These are phyloP conservation scores for Babesia gibsoni DNA, from an alignment of 169 alveolate genomes.

Conservation along the genomic window DNA sequence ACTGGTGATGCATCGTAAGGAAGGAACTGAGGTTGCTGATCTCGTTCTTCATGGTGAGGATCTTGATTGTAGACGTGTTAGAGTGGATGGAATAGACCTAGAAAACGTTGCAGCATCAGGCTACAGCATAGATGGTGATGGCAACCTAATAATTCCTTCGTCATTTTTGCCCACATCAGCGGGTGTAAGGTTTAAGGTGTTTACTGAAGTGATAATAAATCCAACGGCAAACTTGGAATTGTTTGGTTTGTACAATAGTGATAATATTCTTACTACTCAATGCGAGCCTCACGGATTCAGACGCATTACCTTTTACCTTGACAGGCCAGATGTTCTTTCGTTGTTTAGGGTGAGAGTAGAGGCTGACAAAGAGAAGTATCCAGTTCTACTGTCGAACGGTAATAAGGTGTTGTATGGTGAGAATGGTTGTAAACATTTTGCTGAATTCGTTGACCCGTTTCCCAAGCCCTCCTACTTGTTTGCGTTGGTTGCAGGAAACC, in stretches of 20 bases:
- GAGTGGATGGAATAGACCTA: conserved; percentile 71
- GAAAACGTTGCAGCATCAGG: conserved; percentile 64
- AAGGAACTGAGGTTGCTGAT: conserved; percentile 72
- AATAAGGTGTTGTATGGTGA: conserved; percentile 77
- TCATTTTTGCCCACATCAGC: conserved; percentile 63
- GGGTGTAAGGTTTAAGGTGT: conserved; percentile 55
- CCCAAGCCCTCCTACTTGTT: conserved; percentile 89
- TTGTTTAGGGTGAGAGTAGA: conserved; percentile 77
- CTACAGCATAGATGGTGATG: conserved; percentile 71
- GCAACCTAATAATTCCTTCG: conserved; percentile 67
- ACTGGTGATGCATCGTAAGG: conserved; percentile 67
- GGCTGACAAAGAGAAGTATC: conserved; percentile 83
- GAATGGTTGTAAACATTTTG: conserved; percentile 76
- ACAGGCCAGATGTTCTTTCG: conserved; percentile 90
- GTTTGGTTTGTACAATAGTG: conserved; percentile 84
- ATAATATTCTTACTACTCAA: conserved; percentile 85
- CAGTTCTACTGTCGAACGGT: conserved; percentile 85
- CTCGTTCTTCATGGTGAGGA: conserved; percentile 86
- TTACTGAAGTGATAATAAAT: conserved; percentile 77
- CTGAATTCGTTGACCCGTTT: conserved; percentile 87
- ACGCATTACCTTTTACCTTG: conserved; percentile 86
- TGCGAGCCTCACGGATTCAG: conserved; percentile 91
- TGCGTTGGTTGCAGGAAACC: conserved; percentile 90
- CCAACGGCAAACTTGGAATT: conserved; percentile 79
- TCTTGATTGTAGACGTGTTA: conserved; percentile 73